Base-by-base conservation (phyloP, 1,139 yeast genomes). In the Protomyces pachydermus region DNA sequence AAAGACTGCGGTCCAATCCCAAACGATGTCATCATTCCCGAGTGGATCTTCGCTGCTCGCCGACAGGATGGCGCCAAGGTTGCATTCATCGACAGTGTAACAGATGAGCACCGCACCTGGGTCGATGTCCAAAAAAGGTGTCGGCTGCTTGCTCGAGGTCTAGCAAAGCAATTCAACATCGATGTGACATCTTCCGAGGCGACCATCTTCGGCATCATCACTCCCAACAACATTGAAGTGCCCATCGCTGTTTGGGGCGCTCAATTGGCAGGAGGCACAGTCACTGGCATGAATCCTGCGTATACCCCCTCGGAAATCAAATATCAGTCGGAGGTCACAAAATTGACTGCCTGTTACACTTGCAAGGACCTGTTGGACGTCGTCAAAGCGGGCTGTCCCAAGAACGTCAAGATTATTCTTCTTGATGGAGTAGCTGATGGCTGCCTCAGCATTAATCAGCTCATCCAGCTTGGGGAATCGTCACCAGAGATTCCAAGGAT, bases 241-340 rank as follows among this genome's bases (percentile, higher is more conserved):
- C 64, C 64, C 10, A 54, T 56, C 16, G 48, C 58, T 3, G 54
- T 54, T 37, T 60, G 64, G 64, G 64, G 54, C n/a, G 25, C 58
- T 4, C 64, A 53, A 20, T 25, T 54, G 34, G 42, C 54, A 10
- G 64, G 64, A 2, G 58, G 64, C 39, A 54, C 54, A 12, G 64
- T 76, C n/a, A 70, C 76, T 3, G 79, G 79, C 3, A 77, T 76
- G 2, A 76, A 75, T 63, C 58, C 66, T 8, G 73, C 74, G 57
- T 77, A 76, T 67, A 67, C 69, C n/a, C 69, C 74, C 20, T 71
- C 69, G 34, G 80, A 77, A 67, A 71, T 77, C 14, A 68, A 71
- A 16, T 74, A 74, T 65, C 79, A 77, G 69, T 64, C 77, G 52
- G 64, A 67, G 34, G 68, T 70, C 38, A 68, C 75, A 2, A 57